Percentiles rank a stretch among this genome's conserved stretches.
phyloP scores from a whole-genome alignment of 331 rosid genomes.

The Spiraea crenata region DNA sequence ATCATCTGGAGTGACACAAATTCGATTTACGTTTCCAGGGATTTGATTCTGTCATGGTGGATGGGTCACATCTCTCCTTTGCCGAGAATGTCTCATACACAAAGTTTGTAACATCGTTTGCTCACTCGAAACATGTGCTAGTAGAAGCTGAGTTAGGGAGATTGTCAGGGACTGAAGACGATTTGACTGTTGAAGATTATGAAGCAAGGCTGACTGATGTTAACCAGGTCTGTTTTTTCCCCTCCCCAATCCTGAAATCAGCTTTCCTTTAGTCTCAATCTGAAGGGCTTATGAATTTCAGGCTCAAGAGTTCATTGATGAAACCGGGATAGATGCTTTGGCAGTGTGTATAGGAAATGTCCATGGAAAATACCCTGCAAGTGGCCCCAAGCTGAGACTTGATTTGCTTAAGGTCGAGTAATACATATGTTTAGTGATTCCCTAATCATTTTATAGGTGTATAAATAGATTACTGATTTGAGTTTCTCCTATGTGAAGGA shows the following conservation, averaged over 20 bases:
- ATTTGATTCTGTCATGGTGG: slow-evolving; percentile 84
- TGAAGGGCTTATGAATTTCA: slow-evolving; percentile 38
- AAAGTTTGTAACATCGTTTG: slow-evolving; percentile 63
- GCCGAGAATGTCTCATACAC: slow-evolving; percentile 69
- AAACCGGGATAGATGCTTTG: slow-evolving; percentile 91
- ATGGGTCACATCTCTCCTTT: slow-evolving; percentile 89
- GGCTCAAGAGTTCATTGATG: slow-evolving; percentile 85
- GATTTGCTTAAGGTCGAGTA: slow-evolving; percentile 81
- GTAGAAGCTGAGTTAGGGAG: slow-evolving; percentile 97
- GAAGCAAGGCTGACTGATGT: slow-evolving; percentile 86
- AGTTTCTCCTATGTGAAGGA: slow-evolving; percentile 40
- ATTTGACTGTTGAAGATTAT: slow-evolving; percentile 81
- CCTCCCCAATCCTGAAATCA: background rate
- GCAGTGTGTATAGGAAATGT: slow-evolving; percentile 95
- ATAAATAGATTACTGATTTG: slow-evolving; percentile 23
- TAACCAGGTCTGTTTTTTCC: slow-evolving; percentile 53
- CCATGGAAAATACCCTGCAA: slow-evolving; percentile 88
- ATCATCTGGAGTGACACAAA: slow-evolving; percentile 20
- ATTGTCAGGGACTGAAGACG: slow-evolving; percentile 95
- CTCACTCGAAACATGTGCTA: slow-evolving; percentile 70
- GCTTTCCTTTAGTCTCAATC: slow-evolving; percentile 12
- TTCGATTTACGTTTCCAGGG: slow-evolving; percentile 55
- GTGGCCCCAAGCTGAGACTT: slow-evolving; percentile 84
- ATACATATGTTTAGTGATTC: background rate
- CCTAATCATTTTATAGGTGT: no score